Evolutionary conservation across 169 alveolate species (phyloP).

Genomic region (Plasmodium coatneyi): DNA sequence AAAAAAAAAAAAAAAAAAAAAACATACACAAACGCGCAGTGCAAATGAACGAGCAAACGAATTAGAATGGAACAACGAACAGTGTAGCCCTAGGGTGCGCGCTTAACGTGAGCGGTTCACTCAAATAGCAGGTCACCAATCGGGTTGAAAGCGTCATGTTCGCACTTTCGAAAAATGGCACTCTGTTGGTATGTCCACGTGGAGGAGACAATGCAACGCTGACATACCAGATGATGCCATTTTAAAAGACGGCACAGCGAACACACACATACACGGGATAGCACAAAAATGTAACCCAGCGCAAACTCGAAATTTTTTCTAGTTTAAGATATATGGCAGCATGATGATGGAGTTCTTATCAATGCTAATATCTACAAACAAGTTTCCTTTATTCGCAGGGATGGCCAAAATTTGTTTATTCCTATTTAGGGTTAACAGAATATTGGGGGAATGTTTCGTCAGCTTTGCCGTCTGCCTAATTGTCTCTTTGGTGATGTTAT

Average conservation of each 20-base stretch:
- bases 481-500: conserved; percentile 65
- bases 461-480: conserved; percentile 59
- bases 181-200: neutral
- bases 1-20: neutral
- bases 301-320: neutral
- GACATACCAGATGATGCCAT: neutral
- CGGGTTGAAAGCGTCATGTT: neutral
- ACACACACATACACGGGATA: neutral
- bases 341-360: conserved; percentile 74
- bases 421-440: conserved; percentile 65
- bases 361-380: conserved; percentile 67
- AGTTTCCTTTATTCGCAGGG: conserved; percentile 69
- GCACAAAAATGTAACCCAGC: neutral
- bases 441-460: conserved; percentile 55
- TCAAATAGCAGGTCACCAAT: neutral
- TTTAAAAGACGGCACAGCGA: neutral
- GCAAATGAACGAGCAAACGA: neutral
- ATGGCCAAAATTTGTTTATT: conserved; percentile 70
- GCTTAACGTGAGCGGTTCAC: neutral
- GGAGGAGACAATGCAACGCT: neutral
- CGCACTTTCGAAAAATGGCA: neutral
- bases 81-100: neutral
- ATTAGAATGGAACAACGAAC: neutral
- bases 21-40: neutral
- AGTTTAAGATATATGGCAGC: conserved; percentile 66